Evolutionary conservation across 2,329 filamentous ascomycete species (phyloP), one percentile per base, ranked within the genome.

Genomic region (Emergomyces pasteurianus): DNA sequence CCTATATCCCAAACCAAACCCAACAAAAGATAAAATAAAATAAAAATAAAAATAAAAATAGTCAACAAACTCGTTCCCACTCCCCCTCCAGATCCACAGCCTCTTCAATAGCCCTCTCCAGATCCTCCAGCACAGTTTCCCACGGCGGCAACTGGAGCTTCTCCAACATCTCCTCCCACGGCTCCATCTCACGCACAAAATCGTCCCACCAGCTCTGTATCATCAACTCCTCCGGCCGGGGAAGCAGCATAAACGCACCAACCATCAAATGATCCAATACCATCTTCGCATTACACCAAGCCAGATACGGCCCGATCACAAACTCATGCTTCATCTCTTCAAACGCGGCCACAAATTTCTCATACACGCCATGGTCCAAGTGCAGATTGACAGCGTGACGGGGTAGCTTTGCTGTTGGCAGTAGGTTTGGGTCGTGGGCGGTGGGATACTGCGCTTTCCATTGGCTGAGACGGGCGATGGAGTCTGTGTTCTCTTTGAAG

Each of bases 361-460:
- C 60, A 61, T 72, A 73, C 14, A 66, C 61, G 1, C 31, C 16
- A 8, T 64, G 60, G 53, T 68, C 62, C 40, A 71, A 58, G 38
- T 62, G 60, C 59, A 74, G 67, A 3, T 61, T 53, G 5, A 75
- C 56, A 0, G 62, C 36, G 8, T 62, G 59, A 1, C 58, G 53
- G 0, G 71, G 68, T n/a, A 74, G 66, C 61, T 72, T 73, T n/a
- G 66, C 42, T 23, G 52, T 38, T 5, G 31, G n/a, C 9, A 38
- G 9, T 14, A 55, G 9, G 52, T 36, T 23, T 23, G 3, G 55
- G 34, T 28, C 21, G 46, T 49, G 12, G 46, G 23, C 9, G 1
- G 21, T 26, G 1, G 62, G 46, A 47, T 59, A 59, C 40, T 67
- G 60, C 23, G 56, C 49, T 9, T 56, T 58, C 71, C 71, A 73